phyloP scores from a whole-genome alignment of 257 asterid species.

The Gentiana dahurica region DNA sequence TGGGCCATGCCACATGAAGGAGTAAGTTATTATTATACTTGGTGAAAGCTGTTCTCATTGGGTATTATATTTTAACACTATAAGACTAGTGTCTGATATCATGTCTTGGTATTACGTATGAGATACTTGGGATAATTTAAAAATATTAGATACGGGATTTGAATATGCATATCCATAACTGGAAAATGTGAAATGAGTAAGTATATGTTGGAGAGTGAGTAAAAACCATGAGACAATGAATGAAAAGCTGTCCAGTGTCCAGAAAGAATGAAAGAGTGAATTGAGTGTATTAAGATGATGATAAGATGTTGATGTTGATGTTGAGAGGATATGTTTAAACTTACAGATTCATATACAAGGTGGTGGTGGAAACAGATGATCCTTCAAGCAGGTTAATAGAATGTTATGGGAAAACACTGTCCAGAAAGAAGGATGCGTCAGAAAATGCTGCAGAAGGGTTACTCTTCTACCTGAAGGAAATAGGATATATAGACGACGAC shows the following conservation, averaged over 20 bases:
- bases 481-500: constrained; percentile 37
- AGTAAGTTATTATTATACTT: constrained; percentile 38
- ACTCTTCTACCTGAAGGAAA: constrained; percentile 55
- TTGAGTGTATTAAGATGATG: too few species aligned
- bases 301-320: too few species aligned
- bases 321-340: too few species aligned
- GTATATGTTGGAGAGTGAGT: too few species aligned
- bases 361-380: constrained; percentile 46
- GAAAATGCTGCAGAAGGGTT: constrained; percentile 77
- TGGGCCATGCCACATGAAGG: constrained; percentile 72
- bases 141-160: too few species aligned
- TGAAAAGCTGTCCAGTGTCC: too few species aligned
- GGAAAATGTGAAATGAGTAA: too few species aligned
- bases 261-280: too few species aligned
- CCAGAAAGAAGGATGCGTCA: constrained; percentile 70
- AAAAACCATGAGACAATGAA: too few species aligned
- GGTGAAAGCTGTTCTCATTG: background rate
- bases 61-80: background rate
- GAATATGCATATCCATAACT: too few species aligned
- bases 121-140: background rate
- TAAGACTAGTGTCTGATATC: background rate
- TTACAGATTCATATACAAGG: constrained; percentile 56
- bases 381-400: constrained; percentile 29
- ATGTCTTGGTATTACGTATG: background rate
- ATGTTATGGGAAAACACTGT: constrained; percentile 46